Percentiles rank a stretch among this genome's conserved stretches.
Evolutionary conservation across 2,329 filamentous ascomycete genomes (phyloP).

Genomic region (Plenodomus biglobosus): DNA sequence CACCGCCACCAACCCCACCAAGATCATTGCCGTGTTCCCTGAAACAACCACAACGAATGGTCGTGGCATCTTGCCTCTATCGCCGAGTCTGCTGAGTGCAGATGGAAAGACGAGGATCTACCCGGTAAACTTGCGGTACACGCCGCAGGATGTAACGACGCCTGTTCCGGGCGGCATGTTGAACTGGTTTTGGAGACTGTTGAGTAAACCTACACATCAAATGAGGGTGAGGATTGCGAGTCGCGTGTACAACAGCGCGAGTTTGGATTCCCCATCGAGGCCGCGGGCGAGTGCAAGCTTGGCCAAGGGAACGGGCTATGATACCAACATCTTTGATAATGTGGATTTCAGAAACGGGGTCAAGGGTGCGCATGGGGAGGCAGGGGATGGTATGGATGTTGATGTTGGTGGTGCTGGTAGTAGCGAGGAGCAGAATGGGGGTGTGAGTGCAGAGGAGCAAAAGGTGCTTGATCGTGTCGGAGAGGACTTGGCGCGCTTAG

Average conservation of each 20-base stretch:
- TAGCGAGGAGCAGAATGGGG: conserved; percentile 1
- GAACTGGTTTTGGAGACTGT: conserved; percentile 80
- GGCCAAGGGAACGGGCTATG: conserved; percentile 26
- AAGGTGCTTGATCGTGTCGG: conserved; percentile 74
- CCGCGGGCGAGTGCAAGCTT: conserved; percentile 9
- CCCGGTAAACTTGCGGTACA: conserved; percentile 86
- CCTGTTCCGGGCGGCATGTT: conserved; percentile 75
- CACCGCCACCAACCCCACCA: conserved; percentile 66
- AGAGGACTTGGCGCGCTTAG: conserved; percentile 83
- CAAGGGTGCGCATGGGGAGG: conserved; percentile 10
- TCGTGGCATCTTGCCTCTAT: conserved; percentile 81
- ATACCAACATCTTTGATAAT: conserved; percentile 39
- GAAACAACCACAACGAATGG: conserved; percentile 96
- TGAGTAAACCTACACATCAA: conserved; percentile 81
- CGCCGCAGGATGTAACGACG: conserved; percentile 85
- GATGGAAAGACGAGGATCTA: conserved; percentile 75
- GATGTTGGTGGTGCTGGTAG: conserved; percentile 6
- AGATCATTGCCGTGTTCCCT: conserved; percentile 84
- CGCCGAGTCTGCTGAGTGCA: conserved; percentile 71
- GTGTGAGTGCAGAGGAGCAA: conserved; percentile 56
- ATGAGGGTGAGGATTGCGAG: conserved; percentile 91
- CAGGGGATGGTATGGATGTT: conserved; percentile 22
- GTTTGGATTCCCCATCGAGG: conserved; percentile 18
- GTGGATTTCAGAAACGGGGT: conserved; percentile 27
- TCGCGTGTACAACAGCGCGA: conserved; percentile 53